Base-by-base conservation (phyloP, 352 stramenopile genomes). In the Pseudoperonospora humuli region DNA sequence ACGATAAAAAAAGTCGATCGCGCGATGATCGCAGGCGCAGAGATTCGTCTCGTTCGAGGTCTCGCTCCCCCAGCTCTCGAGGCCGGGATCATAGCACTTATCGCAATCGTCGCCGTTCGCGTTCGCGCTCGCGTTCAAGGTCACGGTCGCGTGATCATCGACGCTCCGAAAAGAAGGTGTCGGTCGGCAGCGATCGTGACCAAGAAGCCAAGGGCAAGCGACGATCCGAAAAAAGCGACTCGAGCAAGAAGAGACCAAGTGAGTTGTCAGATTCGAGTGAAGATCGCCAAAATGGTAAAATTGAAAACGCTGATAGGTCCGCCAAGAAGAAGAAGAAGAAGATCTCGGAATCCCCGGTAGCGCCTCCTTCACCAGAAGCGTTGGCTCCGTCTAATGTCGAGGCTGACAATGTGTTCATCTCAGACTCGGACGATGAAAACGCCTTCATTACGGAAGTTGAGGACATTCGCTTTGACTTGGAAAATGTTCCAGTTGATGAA, bases 381-480 rank as follows among this genome's bases (percentile, higher is more conserved):
- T 28, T 67, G 39, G 44, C 55, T 1, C 57, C 58, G 7, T 70
- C 69, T 50, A 54, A 72, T 23, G 39, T 51, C 7, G 48, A 74
- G 24, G 55, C 36, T 15, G 55, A 57, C 14, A 45, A 64, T 28
- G 50, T 59, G 18, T 77, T 66, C 36, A 77, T 85, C 36, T 66
- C 61, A 0, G 70, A 81, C 18, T 83, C 70, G 25, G 74, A 86
- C 19, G 46, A 65, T 14, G 38, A 49, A 5, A 57, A 54, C n/a
- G 41, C 38, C 26, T 48, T 61, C 21, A 53, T 52, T 38, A 53
- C 49, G 39, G 49, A 51, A 35, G 20, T 29, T 13, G 43, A 64
- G 57, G 69, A 86, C n/a, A 82, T 84, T 56, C 68, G 71, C 5
- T 62, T 72, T 29, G 53, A 79, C 21, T 39, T 86, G 13, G 49